phyloP scores from a whole-genome alignment of 176 grass and related monocot species.

The Pharus latifolius region DNA sequence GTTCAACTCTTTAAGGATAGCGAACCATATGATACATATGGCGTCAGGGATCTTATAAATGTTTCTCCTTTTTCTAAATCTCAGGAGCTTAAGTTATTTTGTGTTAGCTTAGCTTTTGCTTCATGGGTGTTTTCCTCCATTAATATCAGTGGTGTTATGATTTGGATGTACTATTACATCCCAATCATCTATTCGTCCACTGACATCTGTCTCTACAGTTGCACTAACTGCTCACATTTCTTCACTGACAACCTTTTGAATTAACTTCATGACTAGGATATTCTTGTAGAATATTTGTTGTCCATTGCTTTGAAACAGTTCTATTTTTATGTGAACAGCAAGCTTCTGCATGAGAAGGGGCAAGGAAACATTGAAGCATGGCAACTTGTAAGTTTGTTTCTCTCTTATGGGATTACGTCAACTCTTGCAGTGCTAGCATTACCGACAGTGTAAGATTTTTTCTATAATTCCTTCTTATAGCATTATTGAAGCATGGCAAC shows the following conservation, averaged over 20 bases:
- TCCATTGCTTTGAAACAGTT: not conserved
- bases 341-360: conserved; percentile 30
- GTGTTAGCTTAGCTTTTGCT: no score
- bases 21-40: not conserved
- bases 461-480: not conserved
- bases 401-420: no score
- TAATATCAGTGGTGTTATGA: not conserved
- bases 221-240: not conserved
- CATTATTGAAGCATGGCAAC: no score
- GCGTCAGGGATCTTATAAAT: not conserved
- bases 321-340: conserved; percentile 40
- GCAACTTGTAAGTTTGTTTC: conserved; percentile 60
- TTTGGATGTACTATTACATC: no score
- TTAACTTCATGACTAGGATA: not conserved
- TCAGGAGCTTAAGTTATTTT: no score
- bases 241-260: not conserved
- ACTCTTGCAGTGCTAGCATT: no score
- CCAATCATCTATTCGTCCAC: not conserved
- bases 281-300: not conserved
- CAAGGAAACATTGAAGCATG: conserved; percentile 51
- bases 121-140: no score
- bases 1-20: not conserved
- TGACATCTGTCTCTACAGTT: not conserved
- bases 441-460: not conserved
- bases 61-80: no score